Base-by-base conservation (phyloP, 805 yeast species). In the Ogataea paraovalis region DNA sequence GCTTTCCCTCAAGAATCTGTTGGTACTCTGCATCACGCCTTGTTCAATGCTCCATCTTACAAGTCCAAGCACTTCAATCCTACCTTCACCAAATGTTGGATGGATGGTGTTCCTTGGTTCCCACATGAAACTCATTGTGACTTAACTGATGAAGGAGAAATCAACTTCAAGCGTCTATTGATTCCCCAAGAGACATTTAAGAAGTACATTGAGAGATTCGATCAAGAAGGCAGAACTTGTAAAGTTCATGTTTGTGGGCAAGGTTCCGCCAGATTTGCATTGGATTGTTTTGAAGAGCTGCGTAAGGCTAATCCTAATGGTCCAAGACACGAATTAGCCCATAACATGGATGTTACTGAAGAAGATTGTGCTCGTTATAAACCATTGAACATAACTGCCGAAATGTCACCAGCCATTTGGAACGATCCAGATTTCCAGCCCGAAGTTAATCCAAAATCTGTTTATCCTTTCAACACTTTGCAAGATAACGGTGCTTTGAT, bases 81-180 rank as follows among this genome's bases (percentile, higher is more conserved):
- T 14, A 53, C 53, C 54, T 52, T 49, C 45, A 50, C 59, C 39
- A 57, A 59, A 45, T 57, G 54, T 43, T 59, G 63, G 63, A 44
- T 59, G 28, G 63, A 59, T 44, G 63, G 63, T 47, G 63, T 59
- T 20, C 63, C 63, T 25, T 57, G 63, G 61, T 50, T 45, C 37
- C 59, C 60, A 30, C 56, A 59, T 39, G 52, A 56, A 32, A 53
- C 61, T 19, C 60, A 59, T 36, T 55, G 58, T 43, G 54, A 59
- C 9, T 44, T 59, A 36, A 49, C 51, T 2, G 50, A 48, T 12
- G 40, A 37, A 30, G 61, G 55, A 18, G 49, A 54, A 42, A 54
- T 55, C 22, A 56, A 56, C 43, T 51, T 45, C 40, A 41, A 46
- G 12, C 50, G 55, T 27, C 45, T 59, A 13, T 46, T 59, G 50